Evolutionary conservation across 768 basidiomycete genomes (phyloP).

Genomic region (Termitomyces sp.): DNA sequence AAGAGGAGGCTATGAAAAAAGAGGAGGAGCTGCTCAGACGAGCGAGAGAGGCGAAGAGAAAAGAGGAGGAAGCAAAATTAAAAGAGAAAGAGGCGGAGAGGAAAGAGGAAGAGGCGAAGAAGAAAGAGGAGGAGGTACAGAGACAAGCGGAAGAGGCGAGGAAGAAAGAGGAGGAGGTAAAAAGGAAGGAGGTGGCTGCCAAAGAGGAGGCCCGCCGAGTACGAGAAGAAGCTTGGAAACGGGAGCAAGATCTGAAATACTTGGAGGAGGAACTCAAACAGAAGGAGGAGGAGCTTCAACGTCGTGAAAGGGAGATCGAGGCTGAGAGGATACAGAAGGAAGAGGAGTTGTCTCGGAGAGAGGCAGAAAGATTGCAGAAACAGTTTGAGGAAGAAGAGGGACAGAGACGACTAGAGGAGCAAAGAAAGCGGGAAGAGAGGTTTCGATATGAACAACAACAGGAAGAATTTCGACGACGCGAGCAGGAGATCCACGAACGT

Average conservation of each 20-base stretch:
- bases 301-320: conserved; percentile 19
- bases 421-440: conserved; percentile 20
- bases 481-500: conserved; percentile 40
- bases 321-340: conserved; percentile 22
- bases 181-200: conserved; percentile 22
- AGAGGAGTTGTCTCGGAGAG: conserved; percentile 16
- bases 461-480: conserved; percentile 36
- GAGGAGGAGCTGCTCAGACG: conserved; percentile 19
- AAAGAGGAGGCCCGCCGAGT: conserved; percentile 21
- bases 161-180: conserved; percentile 20
- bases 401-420: conserved; percentile 19
- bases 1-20: conserved; percentile 22
- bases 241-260: conserved; percentile 23
- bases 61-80: conserved; percentile 14
- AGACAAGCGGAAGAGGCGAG: conserved; percentile 22
- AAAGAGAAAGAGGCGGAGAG: conserved; percentile 20
- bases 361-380: conserved; percentile 19
- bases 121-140: conserved; percentile 13
- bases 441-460: conserved; percentile 27
- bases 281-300: conserved; percentile 22
- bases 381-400: conserved; percentile 19
- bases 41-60: conserved; percentile 18
- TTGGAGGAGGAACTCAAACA: conserved; percentile 31
- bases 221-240: conserved; percentile 19
- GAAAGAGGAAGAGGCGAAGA: conserved; percentile 16